phyloP scores from a whole-genome alignment of 371 early-diverging fungal species.

The Mycotypha africana region DNA sequence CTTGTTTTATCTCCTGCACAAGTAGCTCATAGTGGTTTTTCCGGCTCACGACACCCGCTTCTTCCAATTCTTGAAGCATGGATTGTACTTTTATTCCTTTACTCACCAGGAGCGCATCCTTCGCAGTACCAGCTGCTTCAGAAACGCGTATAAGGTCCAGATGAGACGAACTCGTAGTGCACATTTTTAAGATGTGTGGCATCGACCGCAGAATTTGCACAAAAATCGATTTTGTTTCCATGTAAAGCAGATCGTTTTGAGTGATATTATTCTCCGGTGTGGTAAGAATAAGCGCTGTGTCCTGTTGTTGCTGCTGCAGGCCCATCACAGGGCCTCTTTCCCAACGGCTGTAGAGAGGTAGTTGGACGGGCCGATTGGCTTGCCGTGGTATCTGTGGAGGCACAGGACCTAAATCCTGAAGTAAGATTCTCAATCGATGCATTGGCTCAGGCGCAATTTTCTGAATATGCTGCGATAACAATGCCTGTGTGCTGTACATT shows the following conservation, averaged over 20 bases:
- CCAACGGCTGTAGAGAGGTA: slow-evolving; percentile 86
- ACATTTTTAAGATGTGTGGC: slow-evolving; percentile 18
- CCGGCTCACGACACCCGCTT: slow-evolving; percentile 56
- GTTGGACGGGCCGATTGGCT: slow-evolving; percentile 74
- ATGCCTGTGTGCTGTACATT: slow-evolving; percentile 81
- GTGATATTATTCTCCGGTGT: slow-evolving; percentile 79
- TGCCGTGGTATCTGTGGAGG: slow-evolving; percentile 75
- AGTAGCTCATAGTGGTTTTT: slow-evolving; percentile 65
- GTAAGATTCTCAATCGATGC: slow-evolving; percentile 69
- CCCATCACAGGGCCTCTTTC: slow-evolving; percentile 47
- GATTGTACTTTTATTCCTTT: slow-evolving; percentile 86
- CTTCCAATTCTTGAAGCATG: slow-evolving; percentile 75
- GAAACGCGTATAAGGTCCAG: slow-evolving; percentile 64
- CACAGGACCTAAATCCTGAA: slow-evolving; percentile 69
- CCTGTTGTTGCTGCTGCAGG: slow-evolving; percentile 21
- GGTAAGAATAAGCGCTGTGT: too few species aligned
- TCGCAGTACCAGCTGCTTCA: slow-evolving; percentile 72
- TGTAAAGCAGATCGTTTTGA: slow-evolving; percentile 82
- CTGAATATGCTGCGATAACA: slow-evolving; percentile 77
- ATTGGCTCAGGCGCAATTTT: slow-evolving; percentile 71
- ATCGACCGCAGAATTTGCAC: slow-evolving; percentile 84
- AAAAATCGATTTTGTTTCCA: slow-evolving; percentile 84
- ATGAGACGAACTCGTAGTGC: slow-evolving; percentile 32
- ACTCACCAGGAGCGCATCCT: slow-evolving; percentile 74
- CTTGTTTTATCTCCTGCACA: slow-evolving; percentile 75